phyloP scores from a whole-genome alignment of 1,284 basidiomycete genomes.

The Ganoderma lingzhi region DNA sequence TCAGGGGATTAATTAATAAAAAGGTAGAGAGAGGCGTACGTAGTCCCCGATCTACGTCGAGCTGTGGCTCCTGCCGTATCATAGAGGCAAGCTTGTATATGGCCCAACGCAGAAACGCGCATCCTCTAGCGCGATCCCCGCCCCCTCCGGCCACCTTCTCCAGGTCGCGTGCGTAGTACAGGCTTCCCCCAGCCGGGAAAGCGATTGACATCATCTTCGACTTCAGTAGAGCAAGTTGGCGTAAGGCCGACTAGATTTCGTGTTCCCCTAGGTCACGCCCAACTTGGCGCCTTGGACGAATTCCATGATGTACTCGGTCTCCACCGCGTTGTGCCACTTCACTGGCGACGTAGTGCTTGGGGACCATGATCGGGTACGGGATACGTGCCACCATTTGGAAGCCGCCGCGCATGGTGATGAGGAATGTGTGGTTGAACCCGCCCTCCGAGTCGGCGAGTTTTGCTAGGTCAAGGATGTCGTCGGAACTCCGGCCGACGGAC shows the following conservation, averaged over 20 bases:
- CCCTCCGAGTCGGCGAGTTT: slow-evolving; percentile 52
- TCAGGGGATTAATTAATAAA: slow-evolving; percentile 28
- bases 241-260: slow-evolving; percentile 52
- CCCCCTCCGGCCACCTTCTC: slow-evolving; percentile 44
- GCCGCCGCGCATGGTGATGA: slow-evolving; percentile 53
- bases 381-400: slow-evolving; percentile 57
- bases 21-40: slow-evolving; percentile 45
- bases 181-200: slow-evolving; percentile 61
- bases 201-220: slow-evolving; percentile 55
- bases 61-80: slow-evolving; percentile 58
- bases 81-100: slow-evolving; percentile 52
- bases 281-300: slow-evolving; percentile 53
- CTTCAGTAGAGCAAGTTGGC: slow-evolving; percentile 57
- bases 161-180: slow-evolving; percentile 56
- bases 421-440: slow-evolving; percentile 52
- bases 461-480: slow-evolving; percentile 44
- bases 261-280: slow-evolving; percentile 47
- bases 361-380: slow-evolving; percentile 53
- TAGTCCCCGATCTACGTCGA: slow-evolving; percentile 57
- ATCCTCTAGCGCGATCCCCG: slow-evolving; percentile 47
- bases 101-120: slow-evolving; percentile 58
- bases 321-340: slow-evolving; percentile 62
- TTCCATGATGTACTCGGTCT: slow-evolving; percentile 63
- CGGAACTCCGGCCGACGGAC: slow-evolving; percentile 46
- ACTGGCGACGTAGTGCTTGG: slow-evolving; percentile 57